phyloP scores from a whole-genome alignment of 2,329 filamentous ascomycete genomes.

The Diaporthe destruens region DNA sequence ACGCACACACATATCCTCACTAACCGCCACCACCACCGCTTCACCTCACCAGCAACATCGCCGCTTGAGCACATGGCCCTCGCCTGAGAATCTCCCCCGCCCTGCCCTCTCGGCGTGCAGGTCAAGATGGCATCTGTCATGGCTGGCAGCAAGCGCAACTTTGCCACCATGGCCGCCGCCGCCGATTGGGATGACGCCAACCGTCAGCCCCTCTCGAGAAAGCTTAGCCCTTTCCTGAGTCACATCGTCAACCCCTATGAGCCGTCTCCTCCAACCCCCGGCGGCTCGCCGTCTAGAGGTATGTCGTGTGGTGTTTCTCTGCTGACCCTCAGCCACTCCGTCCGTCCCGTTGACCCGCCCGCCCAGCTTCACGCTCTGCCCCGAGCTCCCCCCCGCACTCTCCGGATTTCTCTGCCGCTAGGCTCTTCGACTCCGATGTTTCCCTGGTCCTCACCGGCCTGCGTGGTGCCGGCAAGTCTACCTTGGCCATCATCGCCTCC shows the following conservation, averaged over 20 bases:
- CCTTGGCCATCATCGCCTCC: slow-evolving; percentile 80
- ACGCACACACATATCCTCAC: not conserved
- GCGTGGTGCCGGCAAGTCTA: slow-evolving; percentile 81
- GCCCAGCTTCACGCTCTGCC: slow-evolving; percentile 42
- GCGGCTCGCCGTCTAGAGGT: slow-evolving; percentile 37
- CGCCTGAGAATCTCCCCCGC: not conserved
- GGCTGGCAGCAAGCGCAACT: slow-evolving; percentile 46
- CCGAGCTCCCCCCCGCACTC: slow-evolving; percentile 40
- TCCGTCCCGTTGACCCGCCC: not conserved
- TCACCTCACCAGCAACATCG: not conserved
- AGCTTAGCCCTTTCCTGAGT: slow-evolving; percentile 31
- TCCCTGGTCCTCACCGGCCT: slow-evolving; percentile 81
- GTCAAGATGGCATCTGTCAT: slow-evolving; percentile 43
- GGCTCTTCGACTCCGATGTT: slow-evolving; percentile 68
- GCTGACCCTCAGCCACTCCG: not conserved
- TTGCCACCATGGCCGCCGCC: slow-evolving; percentile 44
- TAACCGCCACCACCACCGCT: not conserved
- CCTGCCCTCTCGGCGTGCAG: slow-evolving; percentile 6
- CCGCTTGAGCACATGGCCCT: slow-evolving; percentile 6
- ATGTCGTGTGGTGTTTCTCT: not conserved
- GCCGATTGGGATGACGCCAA: slow-evolving; percentile 37
- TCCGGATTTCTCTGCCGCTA: slow-evolving; percentile 43
- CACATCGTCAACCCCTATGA: slow-evolving; percentile 1
- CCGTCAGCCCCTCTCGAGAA: slow-evolving; percentile 4
- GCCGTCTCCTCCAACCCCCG: slow-evolving; percentile 21